Evolutionary conservation across 2,329 filamentous ascomycete genomes (phyloP).

Genomic region (Colletotrichum chlorophyti): DNA sequence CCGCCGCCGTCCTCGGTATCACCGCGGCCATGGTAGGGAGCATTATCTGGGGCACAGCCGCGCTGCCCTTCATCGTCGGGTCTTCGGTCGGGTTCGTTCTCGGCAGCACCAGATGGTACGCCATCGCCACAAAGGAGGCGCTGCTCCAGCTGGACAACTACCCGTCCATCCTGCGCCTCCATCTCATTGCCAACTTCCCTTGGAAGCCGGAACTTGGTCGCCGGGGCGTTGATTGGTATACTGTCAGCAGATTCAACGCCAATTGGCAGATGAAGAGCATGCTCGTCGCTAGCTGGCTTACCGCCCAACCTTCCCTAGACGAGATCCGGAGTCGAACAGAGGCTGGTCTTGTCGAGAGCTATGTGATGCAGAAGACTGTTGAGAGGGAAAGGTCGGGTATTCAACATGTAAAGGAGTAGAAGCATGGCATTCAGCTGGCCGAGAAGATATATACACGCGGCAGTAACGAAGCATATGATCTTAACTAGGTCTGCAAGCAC

Average conservation of each 20-base stretch:
- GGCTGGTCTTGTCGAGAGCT: slow-evolving; percentile 24
- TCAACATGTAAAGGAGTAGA: not conserved
- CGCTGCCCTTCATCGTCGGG: slow-evolving; percentile 31
- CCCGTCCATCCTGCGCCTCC: slow-evolving; percentile 31
- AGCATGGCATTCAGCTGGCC: too few species aligned
- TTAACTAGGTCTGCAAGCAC: too few species aligned
- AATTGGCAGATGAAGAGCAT: slow-evolving; percentile 31
- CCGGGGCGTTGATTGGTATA: slow-evolving; percentile 23
- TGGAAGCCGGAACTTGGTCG: slow-evolving; percentile 28
- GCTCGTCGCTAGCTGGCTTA: slow-evolving; percentile 32
- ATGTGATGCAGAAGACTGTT: not conserved
- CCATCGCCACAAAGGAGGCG: slow-evolving; percentile 26
- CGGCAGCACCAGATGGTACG: slow-evolving; percentile 32
- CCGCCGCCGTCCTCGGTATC: slow-evolving; percentile 29
- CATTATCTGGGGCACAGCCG: slow-evolving; percentile 32
- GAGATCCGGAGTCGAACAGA: slow-evolving; percentile 30
- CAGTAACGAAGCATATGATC: too few species aligned
- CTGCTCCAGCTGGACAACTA: slow-evolving; percentile 31
- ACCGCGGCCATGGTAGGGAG: slow-evolving; percentile 27
- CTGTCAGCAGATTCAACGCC: slow-evolving; percentile 18
- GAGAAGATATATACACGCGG: too few species aligned
- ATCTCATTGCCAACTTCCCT: slow-evolving; percentile 33
- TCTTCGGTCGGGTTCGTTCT: slow-evolving; percentile 32
- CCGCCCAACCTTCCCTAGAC: slow-evolving; percentile 31
- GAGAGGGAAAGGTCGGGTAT: not conserved